Percentiles rank a stretch among this genome's conserved stretches.
Conservation (phyloP, 345 rosid species). For the Cardamine occulta region DNA sequence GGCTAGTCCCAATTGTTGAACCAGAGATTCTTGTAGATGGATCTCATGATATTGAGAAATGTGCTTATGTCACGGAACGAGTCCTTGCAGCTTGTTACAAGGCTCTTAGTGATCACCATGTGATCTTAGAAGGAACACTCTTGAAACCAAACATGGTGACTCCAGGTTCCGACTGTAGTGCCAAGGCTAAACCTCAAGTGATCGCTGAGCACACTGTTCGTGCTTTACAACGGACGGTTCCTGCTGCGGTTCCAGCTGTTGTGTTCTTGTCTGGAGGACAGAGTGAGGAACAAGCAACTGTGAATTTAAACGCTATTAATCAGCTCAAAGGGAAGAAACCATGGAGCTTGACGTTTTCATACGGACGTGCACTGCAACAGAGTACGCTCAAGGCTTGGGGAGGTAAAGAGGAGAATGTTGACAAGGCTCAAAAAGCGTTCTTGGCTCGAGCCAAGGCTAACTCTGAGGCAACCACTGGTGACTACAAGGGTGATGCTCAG, state of each 20-base stretch:
- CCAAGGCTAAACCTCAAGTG: constrained; percentile 65
- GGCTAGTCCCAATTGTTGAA: constrained; percentile 93
- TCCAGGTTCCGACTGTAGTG: constrained; percentile 75
- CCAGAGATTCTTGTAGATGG: constrained; percentile 96
- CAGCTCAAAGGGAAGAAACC: constrained; percentile 85
- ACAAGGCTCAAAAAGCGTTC: constrained; percentile 70
- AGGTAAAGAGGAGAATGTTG: constrained; percentile 71
- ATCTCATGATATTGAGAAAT: constrained; percentile 73
- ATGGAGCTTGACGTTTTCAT: constrained; percentile 87
- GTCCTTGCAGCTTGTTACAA: constrained; percentile 96
- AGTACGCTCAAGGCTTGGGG: constrained; percentile 95
- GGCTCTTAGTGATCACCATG: constrained; percentile 86
- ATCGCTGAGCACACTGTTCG: constrained; percentile 78
- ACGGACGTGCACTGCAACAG: constrained; percentile 97
- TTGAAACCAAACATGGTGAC: constrained; percentile 86
- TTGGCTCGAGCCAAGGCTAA: constrained; percentile 84
- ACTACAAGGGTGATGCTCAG: constrained; percentile 74
- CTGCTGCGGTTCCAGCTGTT: constrained; percentile 86
- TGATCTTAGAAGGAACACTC: constrained; percentile 63
- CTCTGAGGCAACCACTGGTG: constrained; percentile 82
- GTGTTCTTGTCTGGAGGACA: constrained; percentile 93
- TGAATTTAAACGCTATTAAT: constrained; percentile 90
- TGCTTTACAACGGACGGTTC: constrained; percentile 82
- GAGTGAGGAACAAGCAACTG: constrained; percentile 90
- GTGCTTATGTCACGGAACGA: constrained; percentile 80